Conservation (phyloP, 352 stramenopile species). For the Bremia lactucae region DNA sequence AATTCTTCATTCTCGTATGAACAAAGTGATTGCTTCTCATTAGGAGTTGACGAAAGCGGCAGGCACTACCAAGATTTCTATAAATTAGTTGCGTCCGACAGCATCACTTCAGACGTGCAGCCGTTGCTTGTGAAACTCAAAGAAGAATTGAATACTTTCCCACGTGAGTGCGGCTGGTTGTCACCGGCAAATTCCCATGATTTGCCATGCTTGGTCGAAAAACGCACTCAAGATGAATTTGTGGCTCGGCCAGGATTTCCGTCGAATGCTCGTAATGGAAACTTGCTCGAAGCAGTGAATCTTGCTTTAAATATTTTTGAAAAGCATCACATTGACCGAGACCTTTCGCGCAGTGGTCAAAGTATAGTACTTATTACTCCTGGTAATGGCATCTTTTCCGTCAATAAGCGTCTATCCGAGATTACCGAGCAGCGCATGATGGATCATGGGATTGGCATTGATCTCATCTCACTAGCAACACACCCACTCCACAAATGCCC, state of each 20-base stretch:
- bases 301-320: conserved; percentile 97
- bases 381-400: conserved; percentile 93
- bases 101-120: conserved; percentile 52
- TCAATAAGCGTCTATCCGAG: conserved; percentile 90
- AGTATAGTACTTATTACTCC: conserved; percentile 93
- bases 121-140: conserved; percentile 65
- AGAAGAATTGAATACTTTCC: conserved; percentile 67
- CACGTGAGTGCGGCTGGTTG: conserved; percentile 53
- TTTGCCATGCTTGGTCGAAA: conserved; percentile 15
- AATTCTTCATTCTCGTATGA: conserved; percentile 58
- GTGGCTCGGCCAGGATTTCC: conserved; percentile 34
- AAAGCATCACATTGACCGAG: conserved; percentile 97
- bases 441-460: conserved; percentile 98
- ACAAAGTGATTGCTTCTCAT: conserved; percentile 47
- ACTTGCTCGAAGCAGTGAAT: conserved; percentile 97
- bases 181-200: conserved; percentile 35
- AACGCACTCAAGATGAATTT: conserved; percentile 8
- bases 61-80: conserved; percentile 82
- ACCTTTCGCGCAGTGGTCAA: conserved; percentile 93
- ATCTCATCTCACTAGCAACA: conserved; percentile 92
- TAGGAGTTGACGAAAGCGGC: conserved; percentile 67
- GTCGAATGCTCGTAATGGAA: conserved; percentile 79
- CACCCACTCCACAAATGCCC: conserved; percentile 95
- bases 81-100: conserved; percentile 75
- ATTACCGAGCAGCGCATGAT: conserved; percentile 99